Percentiles rank a stretch among this genome's conserved stretches.
phyloP scores from a whole-genome alignment of 805 yeast species.

The Wickerhamomyces kurtzmanii region DNA sequence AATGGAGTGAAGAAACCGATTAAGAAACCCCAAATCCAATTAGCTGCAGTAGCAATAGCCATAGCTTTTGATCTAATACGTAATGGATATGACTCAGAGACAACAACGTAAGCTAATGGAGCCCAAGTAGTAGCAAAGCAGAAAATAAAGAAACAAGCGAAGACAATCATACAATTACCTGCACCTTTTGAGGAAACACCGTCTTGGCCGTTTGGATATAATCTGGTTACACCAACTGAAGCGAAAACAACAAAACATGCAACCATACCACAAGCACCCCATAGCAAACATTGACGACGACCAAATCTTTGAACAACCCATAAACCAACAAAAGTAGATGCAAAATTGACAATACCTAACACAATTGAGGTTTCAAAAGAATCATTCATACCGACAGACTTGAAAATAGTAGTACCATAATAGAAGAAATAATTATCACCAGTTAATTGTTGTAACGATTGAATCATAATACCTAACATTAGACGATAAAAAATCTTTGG shows the following conservation, averaged over 20 bases:
- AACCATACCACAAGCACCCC: slow-evolving; percentile 40
- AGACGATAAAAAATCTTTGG: slow-evolving; percentile 44
- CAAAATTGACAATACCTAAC: slow-evolving; percentile 51
- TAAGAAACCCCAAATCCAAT: slow-evolving; percentile 60
- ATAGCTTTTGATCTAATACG: slow-evolving; percentile 52
- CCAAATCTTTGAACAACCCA: slow-evolving; percentile 45
- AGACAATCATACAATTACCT: slow-evolving; percentile 63
- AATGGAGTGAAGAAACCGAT: slow-evolving; percentile 70
- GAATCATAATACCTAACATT: slow-evolving; percentile 42
- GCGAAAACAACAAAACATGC: slow-evolving; percentile 40
- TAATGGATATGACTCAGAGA: slow-evolving; percentile 63
- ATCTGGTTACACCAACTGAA: slow-evolving; percentile 46
- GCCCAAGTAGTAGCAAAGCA: slow-evolving; percentile 73
- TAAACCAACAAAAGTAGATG: slow-evolving; percentile 41
- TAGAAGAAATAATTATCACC: slow-evolving; percentile 63
- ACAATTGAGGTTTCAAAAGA: slow-evolving; percentile 50
- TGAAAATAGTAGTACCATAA: slow-evolving; percentile 54
- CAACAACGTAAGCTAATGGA: slow-evolving; percentile 54
- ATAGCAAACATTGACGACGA: slow-evolving; percentile 35
- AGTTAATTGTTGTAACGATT: slow-evolving; percentile 58
- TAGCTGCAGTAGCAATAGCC: slow-evolving; percentile 52
- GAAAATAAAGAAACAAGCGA: slow-evolving; percentile 61
- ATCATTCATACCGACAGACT: slow-evolving; percentile 49
- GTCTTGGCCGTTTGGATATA: slow-evolving; percentile 31
- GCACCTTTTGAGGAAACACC: slow-evolving; percentile 40